These are phyloP conservation scores for Eucalyptus paniculata DNA, from an alignment of 345 rosid species.

Conservation along the genomic window DNA sequence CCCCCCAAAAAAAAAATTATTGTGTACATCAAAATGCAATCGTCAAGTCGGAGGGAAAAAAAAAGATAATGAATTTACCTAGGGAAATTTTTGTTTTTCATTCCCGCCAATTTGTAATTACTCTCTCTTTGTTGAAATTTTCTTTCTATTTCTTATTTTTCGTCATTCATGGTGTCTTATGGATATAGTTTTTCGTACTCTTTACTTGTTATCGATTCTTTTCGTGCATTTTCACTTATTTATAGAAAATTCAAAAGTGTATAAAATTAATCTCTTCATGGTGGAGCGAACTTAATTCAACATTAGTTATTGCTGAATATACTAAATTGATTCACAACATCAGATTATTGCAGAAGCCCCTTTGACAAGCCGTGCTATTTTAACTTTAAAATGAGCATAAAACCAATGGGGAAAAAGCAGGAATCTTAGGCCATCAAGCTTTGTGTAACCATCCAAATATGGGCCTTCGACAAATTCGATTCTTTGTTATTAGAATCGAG, in stretches of 20 bases:
- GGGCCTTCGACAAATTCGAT: too few species aligned
- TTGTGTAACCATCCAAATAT: fast-evolving
- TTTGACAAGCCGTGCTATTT: background rate
- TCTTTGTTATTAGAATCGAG: fast-evolving
- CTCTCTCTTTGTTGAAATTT: background rate
- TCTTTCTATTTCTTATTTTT: background rate
- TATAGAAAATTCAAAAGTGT: background rate
- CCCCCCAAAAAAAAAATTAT: too few species aligned
- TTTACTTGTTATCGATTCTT: background rate
- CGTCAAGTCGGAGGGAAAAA: background rate
- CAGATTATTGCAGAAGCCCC: background rate
- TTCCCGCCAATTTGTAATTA: background rate
- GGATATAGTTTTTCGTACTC: background rate
- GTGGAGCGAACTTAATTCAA: background rate
- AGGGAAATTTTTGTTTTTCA: background rate
- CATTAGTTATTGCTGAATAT: background rate
- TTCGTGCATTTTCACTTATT: background rate
- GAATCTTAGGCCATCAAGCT: background rate
- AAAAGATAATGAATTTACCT: background rate
- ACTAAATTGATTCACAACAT: background rate
- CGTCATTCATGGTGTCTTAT: background rate
- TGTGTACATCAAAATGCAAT: background rate
- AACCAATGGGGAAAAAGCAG: background rate
- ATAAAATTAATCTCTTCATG: background rate
- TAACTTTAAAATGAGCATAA: background rate